Percentiles rank a stretch among this genome's conserved stretches.
These are phyloP conservation scores for Lactuca sativa DNA, from an alignment of 129 eudicot species.

Conservation along the genomic window DNA sequence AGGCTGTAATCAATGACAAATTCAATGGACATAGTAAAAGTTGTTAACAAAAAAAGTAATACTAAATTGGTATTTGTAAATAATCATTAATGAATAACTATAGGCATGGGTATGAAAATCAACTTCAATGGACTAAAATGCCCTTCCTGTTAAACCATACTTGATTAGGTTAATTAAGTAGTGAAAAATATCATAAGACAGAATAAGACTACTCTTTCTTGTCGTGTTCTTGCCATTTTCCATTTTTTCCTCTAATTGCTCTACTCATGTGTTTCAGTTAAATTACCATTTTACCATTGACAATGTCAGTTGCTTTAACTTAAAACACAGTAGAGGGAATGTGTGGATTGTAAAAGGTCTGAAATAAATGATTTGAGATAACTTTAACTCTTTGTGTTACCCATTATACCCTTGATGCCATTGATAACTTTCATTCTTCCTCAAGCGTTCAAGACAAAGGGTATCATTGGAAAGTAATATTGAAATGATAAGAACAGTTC, in stretches of 20 bases:
- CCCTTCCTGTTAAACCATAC: conserved; percentile 5
- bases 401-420: conserved; percentile 40
- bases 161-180: conserved; percentile 48
- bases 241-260: conserved; percentile 27
- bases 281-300: background rate
- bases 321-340: conserved; percentile 6
- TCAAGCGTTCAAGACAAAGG: conserved; percentile 30
- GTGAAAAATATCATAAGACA: conserved; percentile 59
- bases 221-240: conserved; percentile 63
- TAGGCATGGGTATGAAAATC: background rate
- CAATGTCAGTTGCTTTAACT: conserved; percentile 17
- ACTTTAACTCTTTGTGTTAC: conserved; percentile 35
- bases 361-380: conserved; percentile 42
- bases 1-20: conserved; percentile 42
- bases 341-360: conserved; percentile 37
- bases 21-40: conserved; percentile 21
- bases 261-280: conserved; percentile 5
- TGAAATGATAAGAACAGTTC: conserved; percentile 48
- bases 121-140: background rate
- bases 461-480: conserved; percentile 34
- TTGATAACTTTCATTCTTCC: background rate
- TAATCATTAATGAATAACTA: background rate
- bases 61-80: background rate
- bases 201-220: conserved; percentile 54
- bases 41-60: background rate